These are phyloP conservation scores for Chalara sp. DNA, from an alignment of 2,329 filamentous ascomycete genomes.

Conservation along the genomic window DNA sequence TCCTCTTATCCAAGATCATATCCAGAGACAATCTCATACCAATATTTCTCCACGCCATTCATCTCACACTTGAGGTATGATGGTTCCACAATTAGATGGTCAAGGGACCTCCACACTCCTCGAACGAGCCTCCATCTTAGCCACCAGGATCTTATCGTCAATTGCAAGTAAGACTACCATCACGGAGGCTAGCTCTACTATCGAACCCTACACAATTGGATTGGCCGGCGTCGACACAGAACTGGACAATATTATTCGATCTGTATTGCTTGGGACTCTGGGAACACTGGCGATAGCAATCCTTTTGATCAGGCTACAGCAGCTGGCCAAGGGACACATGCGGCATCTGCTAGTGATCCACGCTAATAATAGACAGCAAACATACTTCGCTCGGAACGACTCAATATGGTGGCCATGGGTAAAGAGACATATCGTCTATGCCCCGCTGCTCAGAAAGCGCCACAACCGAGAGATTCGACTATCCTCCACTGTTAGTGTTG, in stretches of 20 bases:
- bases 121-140: no score
- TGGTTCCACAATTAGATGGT: no score
- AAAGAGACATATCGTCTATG: conserved; percentile 57
- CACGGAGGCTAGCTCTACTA: conserved; percentile 13
- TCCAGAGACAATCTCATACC: no score
- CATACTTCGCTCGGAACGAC: conserved; percentile 52
- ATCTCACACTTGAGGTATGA: no score
- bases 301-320: conserved; percentile 44
- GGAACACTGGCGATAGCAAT: conserved; percentile 49
- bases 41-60: no score
- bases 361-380: conserved; percentile 42
- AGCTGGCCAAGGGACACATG: conserved; percentile 49
- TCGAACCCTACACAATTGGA: conserved; percentile 48
- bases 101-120: no score
- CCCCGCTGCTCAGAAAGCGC: conserved; percentile 56
- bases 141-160: no score
- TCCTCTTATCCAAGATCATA: no score
- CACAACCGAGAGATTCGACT: conserved; percentile 62
- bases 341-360: conserved; percentile 55
- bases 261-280: conserved; percentile 54
- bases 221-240: conserved; percentile 55
- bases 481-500: conserved; percentile 51
- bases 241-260: conserved; percentile 49
- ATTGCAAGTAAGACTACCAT: no score
- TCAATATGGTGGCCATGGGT: conserved; percentile 47